phyloP scores from a whole-genome alignment of 2,329 filamentous ascomycete genomes.

The Botryotinia globosa region DNA sequence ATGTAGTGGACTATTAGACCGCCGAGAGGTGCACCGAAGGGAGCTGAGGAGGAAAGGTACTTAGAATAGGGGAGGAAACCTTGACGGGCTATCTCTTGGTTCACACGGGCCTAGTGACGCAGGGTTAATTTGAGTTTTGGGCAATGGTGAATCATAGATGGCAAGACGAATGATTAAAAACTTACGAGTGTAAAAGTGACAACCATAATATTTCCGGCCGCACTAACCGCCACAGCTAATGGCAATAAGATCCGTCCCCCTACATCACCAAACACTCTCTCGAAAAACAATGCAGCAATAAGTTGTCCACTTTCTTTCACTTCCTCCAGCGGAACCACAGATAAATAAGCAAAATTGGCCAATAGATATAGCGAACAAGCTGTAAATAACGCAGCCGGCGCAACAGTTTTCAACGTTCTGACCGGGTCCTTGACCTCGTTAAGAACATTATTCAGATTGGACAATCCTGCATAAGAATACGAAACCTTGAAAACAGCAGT shows the following conservation, averaged over 20 bases:
- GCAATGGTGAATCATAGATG: no score
- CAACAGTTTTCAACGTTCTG: conserved; percentile 55
- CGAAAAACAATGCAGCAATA: conserved; percentile 56
- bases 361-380: conserved; percentile 56
- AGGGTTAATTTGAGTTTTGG: conserved; percentile 6
- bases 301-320: conserved; percentile 54
- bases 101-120: conserved; percentile 44
- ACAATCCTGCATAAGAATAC: conserved; percentile 54
- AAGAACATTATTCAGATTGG: conserved; percentile 54
- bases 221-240: conserved; percentile 47
- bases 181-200: conserved; percentile 55
- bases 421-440: conserved; percentile 57
- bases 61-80: conserved; percentile 46
- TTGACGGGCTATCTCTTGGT: conserved; percentile 49
- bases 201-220: conserved; percentile 49
- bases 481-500: conserved; percentile 56
- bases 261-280: conserved; percentile 49
- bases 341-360: conserved; percentile 59
- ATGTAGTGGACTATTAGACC: conserved; percentile 58
- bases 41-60: conserved; percentile 36
- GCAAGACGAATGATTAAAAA: conserved; percentile 12
- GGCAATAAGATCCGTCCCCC: conserved; percentile 45
- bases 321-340: conserved; percentile 54
- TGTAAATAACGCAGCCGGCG: conserved; percentile 50
- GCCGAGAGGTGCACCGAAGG: conserved; percentile 34